Evolutionary conservation across 768 basidiomycete species (phyloP).

Genomic region (Termitomyces sp.): DNA sequence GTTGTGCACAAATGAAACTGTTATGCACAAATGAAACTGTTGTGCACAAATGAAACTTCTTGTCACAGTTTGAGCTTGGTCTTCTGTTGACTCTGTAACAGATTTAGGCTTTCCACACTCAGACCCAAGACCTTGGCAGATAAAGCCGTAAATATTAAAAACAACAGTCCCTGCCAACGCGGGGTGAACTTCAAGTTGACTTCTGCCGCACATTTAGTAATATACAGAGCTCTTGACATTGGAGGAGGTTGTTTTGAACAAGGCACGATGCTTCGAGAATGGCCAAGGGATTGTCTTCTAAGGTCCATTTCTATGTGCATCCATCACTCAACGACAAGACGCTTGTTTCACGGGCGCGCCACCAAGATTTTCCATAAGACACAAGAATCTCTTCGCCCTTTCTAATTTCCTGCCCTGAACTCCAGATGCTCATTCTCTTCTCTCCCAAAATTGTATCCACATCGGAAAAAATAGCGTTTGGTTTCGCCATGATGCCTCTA

Average conservation of each 20-base stretch:
- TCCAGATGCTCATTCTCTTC: constrained; percentile 77
- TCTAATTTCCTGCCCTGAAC: constrained; percentile 50
- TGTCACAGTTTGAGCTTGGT: background rate
- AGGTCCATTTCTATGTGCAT: background rate
- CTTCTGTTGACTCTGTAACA: background rate
- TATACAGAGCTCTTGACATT: background rate
- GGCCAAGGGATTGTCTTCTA: background rate
- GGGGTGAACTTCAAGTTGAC: too few relatives aligned
- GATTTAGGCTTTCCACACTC: background rate
- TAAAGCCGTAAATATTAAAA: background rate
- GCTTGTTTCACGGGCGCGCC: constrained; percentile 45
- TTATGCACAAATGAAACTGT: too few relatives aligned
- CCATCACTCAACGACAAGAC: background rate
- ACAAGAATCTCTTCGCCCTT: constrained; percentile 87
- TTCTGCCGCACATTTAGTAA: background rate
- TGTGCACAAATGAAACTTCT: too few relatives aligned
- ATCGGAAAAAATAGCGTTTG: constrained; percentile 73
- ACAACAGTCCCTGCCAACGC: background rate
- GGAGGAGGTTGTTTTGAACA: background rate
- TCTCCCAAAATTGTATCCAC: constrained; percentile 51
- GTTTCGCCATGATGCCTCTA: constrained; percentile 64
- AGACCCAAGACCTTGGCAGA: background rate
- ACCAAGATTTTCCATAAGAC: constrained; percentile 88
- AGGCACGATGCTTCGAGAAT: background rate
- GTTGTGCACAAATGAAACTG: too few relatives aligned